A percentile compares a stretch with the other conserved stretches of the same genome.
phyloP scores from a whole-genome alignment of 306 rosid genomes.

The Astragalus membranaceus region DNA sequence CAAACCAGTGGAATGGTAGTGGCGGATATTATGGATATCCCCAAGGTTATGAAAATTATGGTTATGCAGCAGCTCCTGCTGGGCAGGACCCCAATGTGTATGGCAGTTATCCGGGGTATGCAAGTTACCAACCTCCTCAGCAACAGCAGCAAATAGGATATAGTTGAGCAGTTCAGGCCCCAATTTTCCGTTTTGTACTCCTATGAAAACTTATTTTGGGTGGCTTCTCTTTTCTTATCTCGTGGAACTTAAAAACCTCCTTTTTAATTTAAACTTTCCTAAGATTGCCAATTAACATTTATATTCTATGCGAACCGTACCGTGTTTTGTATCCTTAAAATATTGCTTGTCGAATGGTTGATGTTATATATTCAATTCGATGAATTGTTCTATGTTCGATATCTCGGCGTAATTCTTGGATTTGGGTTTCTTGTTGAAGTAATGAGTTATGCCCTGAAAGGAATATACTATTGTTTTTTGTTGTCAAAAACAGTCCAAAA shows the following conservation, averaged over 20 bases:
- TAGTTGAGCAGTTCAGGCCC: conserved; percentile 31
- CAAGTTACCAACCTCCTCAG: conserved; percentile 71
- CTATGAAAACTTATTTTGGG: conserved; percentile 23
- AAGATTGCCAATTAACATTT: conserved; percentile 12
- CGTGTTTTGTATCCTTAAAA: conserved; percentile 6
- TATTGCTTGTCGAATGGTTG: conserved; percentile 14
- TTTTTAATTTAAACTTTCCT: background rate
- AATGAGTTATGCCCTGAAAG: background rate
- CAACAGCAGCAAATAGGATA: conserved; percentile 80
- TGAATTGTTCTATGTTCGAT: background rate
- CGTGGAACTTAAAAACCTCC: background rate
- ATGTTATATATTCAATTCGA: background rate
- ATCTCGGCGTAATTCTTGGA: background rate
- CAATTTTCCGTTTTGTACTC: conserved; percentile 25
- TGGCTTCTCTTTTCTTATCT: background rate
- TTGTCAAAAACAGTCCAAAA: no score
- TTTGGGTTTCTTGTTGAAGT: background rate
- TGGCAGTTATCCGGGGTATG: conserved; percentile 63
- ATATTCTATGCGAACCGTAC: conserved; percentile 10
- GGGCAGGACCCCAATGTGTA: conserved; percentile 85
- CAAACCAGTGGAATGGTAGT: conserved; percentile 64
- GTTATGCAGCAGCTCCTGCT: conserved; percentile 47
- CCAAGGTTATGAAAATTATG: conserved; percentile 73
- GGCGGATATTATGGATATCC: conserved; percentile 80
- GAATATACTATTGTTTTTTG: no score